Percentiles rank a stretch among this genome's conserved stretches.
phyloP scores from a whole-genome alignment of 1,284 basidiomycete species.

The Tetrapyrgos nigripes region DNA sequence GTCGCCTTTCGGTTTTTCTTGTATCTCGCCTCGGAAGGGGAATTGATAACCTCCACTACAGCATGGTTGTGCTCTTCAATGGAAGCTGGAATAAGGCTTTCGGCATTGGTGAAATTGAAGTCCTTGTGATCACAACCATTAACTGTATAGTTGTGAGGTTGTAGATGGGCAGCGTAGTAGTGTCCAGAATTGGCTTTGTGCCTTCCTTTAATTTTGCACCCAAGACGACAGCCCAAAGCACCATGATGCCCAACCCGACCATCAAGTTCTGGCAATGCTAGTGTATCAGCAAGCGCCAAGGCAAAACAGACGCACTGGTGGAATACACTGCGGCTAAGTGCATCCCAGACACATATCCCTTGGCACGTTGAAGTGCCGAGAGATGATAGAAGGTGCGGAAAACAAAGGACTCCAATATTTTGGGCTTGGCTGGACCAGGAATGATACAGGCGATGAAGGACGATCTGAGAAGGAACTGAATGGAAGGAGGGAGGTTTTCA shows the following conservation, averaged over 20 bases:
- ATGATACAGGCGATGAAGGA: constrained; percentile 34
- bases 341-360: constrained; percentile 35
- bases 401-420: constrained; percentile 43
- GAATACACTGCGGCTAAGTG: too few relatives aligned
- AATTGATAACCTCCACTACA: constrained; percentile 12
- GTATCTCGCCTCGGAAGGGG: constrained; percentile 19
- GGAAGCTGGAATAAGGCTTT: neutral
- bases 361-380: constrained; percentile 32
- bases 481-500: constrained; percentile 27
- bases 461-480: constrained; percentile 13
- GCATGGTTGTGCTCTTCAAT: constrained; percentile 17
- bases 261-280: constrained; percentile 30
- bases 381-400: constrained; percentile 40
- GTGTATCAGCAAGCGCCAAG: too few relatives aligned
- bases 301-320: too few relatives aligned
- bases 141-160: constrained; percentile 30
- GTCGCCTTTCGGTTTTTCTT: constrained; percentile 22
- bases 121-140: constrained; percentile 32
- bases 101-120: neutral
- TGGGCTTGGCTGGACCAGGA: constrained; percentile 39
- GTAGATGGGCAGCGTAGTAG: constrained; percentile 39
- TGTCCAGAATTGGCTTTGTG: constrained; percentile 32
- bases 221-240: constrained; percentile 35
- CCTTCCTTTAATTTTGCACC: constrained; percentile 37
- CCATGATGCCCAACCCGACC: constrained; percentile 44